Evolutionary conservation across 1,284 basidiomycete species (phyloP), one percentile per base, ranked within the genome.

Genomic region (Peniophora sp.): DNA sequence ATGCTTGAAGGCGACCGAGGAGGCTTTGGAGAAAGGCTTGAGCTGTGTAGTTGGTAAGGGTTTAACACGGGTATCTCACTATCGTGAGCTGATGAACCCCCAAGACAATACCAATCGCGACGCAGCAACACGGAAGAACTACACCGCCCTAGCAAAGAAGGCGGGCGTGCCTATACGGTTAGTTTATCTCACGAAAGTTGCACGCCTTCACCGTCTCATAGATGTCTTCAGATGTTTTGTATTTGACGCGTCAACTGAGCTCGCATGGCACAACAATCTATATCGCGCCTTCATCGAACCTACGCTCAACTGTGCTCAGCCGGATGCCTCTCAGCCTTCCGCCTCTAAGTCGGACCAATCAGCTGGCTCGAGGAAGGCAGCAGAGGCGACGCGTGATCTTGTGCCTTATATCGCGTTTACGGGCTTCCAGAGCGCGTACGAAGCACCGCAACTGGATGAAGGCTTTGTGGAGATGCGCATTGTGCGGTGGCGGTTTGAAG

Each of bases 231-330:
- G 88, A 49, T 85, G 89, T 61, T 81, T 94, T 62, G 57, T 75
- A 25, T 96, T 96, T 58, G 71, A 78, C 10, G 83, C 82, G 39
- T 79, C 85, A 1, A 59, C 79, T 22, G 86, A 91, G 48, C 73
- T 96, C 2, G 89, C 90, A 2, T 89, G 84, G 81, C 93, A 96
- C 64, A 95, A 95, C 62, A 94, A 94, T 60, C 65, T 92, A 2
- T 95, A 94, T 63, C 80, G 92, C 25, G 81, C 89, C 32, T 84
- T 75, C 59, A 78, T 77, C 55, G 65, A 76, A 35, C 77, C 80
- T 0, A 61, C 74, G 2, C 72, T 71, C 2, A 62, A 68, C 11
- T 61, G n/a, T n/a, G 34, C 65, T n/a, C 62, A 60, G 1, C 50
- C 55, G 19, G 59, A 64, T 53, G 66, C 64, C 49, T 14, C 57